A percentile compares a stretch with the other conserved stretches of the same genome.
Evolutionary conservation across 2,329 filamentous ascomycete genomes (phyloP).

Genomic region (Epichloe gansuensis): DNA sequence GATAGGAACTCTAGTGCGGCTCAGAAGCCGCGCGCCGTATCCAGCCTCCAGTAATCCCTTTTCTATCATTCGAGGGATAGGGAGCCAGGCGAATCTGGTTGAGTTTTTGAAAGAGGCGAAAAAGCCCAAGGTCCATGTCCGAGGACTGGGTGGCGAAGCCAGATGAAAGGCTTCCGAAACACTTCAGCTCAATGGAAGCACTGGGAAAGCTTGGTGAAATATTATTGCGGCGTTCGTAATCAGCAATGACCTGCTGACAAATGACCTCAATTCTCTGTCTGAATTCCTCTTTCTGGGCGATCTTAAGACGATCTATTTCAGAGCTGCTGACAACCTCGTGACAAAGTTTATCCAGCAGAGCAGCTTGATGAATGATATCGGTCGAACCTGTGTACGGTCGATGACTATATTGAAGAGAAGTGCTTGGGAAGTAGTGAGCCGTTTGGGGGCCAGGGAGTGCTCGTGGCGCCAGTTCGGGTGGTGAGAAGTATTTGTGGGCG

Average conservation of each 20-base stretch:
- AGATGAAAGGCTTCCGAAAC: conserved; percentile 72
- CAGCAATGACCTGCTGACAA: conserved; percentile 46
- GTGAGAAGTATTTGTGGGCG: not conserved
- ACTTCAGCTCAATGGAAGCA: conserved; percentile 53
- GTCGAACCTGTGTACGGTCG: conserved; percentile 25
- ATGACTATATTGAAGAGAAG: conserved; percentile 19
- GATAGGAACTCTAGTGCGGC: conserved; percentile 71
- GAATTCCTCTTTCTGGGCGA: conserved; percentile 60
- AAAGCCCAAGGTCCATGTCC: conserved; percentile 77
- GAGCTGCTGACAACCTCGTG: conserved; percentile 35
- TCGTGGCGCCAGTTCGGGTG: not conserved
- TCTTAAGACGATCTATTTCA: conserved; percentile 52
- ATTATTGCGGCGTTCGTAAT: conserved; percentile 34
- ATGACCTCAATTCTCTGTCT: conserved; percentile 51
- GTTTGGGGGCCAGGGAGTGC: not conserved
- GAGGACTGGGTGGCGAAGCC: conserved; percentile 82
- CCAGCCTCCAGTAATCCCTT: conserved; percentile 60
- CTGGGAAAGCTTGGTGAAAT: conserved; percentile 34
- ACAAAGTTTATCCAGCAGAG: conserved; percentile 37
- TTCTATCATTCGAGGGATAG: conserved; percentile 64
- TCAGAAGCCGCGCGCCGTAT: conserved; percentile 64
- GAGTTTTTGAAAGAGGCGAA: conserved; percentile 45
- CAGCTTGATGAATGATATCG: conserved; percentile 35
- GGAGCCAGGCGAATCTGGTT: conserved; percentile 42
- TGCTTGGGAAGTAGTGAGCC: not conserved